These are phyloP conservation scores for Endoconidiophora laricicola DNA, from an alignment of 2,329 filamentous ascomycete genomes.

Conservation along the genomic window DNA sequence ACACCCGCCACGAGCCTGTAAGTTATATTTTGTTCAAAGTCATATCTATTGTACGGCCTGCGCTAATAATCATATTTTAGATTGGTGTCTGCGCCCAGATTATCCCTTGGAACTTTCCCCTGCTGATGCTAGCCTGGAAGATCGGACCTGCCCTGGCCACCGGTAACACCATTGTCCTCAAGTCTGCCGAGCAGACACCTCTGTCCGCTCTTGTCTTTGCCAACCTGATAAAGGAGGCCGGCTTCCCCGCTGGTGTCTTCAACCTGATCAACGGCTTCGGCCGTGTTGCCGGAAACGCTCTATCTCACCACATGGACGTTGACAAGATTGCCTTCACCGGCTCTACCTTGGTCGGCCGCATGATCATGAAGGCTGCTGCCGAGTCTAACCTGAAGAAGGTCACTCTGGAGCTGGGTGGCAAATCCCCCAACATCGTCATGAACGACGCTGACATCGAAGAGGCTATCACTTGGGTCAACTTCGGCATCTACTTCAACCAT, in stretches of 20 bases:
- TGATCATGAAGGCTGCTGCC: constrained; percentile 57
- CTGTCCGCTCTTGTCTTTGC: constrained; percentile 23
- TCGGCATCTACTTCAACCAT: constrained; percentile 33
- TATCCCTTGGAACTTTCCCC: constrained; percentile 39
- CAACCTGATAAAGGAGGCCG: constrained; percentile 50
- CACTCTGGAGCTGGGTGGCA: constrained; percentile 51
- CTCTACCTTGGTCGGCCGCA: constrained; percentile 49
- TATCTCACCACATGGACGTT: constrained; percentile 51
- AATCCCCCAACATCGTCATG: constrained; percentile 47
- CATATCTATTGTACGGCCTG: not conserved
- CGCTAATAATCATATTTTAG: constrained; percentile 11
- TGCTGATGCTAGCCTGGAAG: constrained; percentile 31
- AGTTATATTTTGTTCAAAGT: not conserved
- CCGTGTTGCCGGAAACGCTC: constrained; percentile 44
- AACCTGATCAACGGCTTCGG: constrained; percentile 60
- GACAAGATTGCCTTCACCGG: constrained; percentile 67
- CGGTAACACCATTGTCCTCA: constrained; percentile 34
- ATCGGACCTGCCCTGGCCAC: constrained; percentile 30
- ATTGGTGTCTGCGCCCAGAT: constrained; percentile 36
- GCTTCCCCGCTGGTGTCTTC: constrained; percentile 59
- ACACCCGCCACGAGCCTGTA: constrained; percentile 29
- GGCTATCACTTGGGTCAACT: constrained; percentile 35
- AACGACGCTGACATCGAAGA: constrained; percentile 47
- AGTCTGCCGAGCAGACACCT: constrained; percentile 37
- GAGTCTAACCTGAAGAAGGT: constrained; percentile 48